phyloP scores from a whole-genome alignment of 805 yeast genomes.

The Isabelozyma gotoi region DNA sequence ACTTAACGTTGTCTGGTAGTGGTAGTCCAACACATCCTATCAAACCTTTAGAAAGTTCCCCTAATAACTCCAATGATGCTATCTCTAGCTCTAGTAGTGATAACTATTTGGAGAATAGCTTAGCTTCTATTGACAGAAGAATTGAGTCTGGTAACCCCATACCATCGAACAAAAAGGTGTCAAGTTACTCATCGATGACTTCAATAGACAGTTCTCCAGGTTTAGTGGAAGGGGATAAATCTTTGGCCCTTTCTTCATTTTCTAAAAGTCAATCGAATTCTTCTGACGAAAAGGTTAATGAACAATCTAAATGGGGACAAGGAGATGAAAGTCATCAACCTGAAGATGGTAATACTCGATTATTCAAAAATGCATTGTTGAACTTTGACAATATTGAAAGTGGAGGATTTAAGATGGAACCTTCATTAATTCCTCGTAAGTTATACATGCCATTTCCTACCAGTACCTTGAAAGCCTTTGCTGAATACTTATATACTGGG shows the following conservation, averaged over 20 bases:
- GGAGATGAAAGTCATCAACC: too few relatives aligned
- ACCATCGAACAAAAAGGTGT: not conserved
- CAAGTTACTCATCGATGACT: slow-evolving; percentile 4
- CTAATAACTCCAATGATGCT: slow-evolving; percentile 4
- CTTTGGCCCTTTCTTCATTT: slow-evolving; percentile 7
- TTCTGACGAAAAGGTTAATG: slow-evolving; percentile 2
- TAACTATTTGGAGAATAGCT: not conserved
- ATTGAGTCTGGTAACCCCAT: not conserved
- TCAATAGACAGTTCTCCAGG: slow-evolving; percentile 3
- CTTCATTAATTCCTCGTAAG: slow-evolving; percentile 64
- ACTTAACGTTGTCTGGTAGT: not conserved
- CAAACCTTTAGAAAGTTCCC: slow-evolving; percentile 3
- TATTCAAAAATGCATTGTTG: slow-evolving; percentile 22
- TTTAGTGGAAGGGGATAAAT: slow-evolving; percentile 4
- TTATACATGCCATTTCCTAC: slow-evolving; percentile 69
- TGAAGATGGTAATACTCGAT: not conserved
- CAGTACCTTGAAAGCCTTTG: slow-evolving; percentile 58
- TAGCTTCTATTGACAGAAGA: not conserved
- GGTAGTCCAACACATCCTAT: slow-evolving; percentile 2
- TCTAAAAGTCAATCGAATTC: slow-evolving; percentile 2
- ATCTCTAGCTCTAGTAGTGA: not conserved
- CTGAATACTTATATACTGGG: slow-evolving; percentile 77
- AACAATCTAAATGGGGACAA: not conserved
- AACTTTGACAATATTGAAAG: slow-evolving; percentile 33
- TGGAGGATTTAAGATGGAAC: slow-evolving; percentile 47